Conservation (phyloP, 768 basidiomycete species). For the Mycena filopes region DNA sequence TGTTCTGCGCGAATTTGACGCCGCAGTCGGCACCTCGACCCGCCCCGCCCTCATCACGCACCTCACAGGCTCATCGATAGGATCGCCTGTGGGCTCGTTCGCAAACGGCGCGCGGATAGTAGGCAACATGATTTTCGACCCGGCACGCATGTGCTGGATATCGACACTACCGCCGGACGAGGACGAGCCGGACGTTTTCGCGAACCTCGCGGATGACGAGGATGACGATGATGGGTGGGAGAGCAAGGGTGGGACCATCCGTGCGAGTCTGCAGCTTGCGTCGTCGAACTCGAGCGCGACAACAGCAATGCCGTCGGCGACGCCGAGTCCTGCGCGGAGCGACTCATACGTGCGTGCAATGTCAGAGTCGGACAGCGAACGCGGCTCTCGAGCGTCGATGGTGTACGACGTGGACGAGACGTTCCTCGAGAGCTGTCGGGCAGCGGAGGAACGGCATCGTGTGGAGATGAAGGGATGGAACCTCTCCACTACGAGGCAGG, state of each 20-base stretch:
- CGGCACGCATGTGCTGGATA: constrained; percentile 94
- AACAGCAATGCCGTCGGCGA: constrained; percentile 48
- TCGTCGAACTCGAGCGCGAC: constrained; percentile 42
- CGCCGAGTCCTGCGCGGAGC: constrained; percentile 70
- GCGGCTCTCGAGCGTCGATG: constrained; percentile 83
- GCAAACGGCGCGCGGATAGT: constrained; percentile 87
- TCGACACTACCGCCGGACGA: constrained; percentile 86
- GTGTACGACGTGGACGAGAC: constrained; percentile 81
- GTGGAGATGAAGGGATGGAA: constrained; percentile 89
- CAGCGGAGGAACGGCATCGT: constrained; percentile 85
- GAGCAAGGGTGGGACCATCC: constrained; percentile 82
- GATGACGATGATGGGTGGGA: constrained; percentile 75
- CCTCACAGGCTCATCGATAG: constrained; percentile 86
- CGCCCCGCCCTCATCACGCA: constrained; percentile 97
- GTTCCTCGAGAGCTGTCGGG: constrained; percentile 76
- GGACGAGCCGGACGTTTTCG: constrained; percentile 96
- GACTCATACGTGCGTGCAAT: constrained; percentile 64
- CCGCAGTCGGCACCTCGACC: constrained; percentile 80
- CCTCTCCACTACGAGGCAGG: constrained; percentile 46
- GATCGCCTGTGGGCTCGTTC: constrained; percentile 80
- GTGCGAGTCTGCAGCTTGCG: constrained; percentile 60
- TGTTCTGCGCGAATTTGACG: constrained; percentile 90
- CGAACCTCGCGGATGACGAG: constrained; percentile 91
- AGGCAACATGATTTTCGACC: constrained; percentile 99
- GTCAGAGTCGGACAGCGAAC: constrained; percentile 83